Conservation (phyloP, 2,329 filamentous ascomycete species). For the Fusarium torreyae region DNA sequence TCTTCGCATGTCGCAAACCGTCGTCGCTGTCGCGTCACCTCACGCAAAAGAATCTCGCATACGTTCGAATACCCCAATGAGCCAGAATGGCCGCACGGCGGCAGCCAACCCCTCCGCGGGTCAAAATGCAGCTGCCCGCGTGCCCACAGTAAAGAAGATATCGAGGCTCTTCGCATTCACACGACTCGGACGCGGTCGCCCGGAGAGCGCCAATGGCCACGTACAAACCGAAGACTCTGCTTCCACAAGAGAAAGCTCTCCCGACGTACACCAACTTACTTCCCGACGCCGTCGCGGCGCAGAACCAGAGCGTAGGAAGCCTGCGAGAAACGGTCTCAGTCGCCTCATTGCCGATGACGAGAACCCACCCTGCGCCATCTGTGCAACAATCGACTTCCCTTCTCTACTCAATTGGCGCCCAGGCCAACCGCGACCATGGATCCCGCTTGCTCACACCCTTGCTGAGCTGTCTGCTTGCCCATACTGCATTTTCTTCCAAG, state of each 20-base stretch:
- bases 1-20: conserved; percentile 40
- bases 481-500: conserved; percentile 58
- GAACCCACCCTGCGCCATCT: conserved; percentile 52
- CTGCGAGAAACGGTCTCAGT: conserved; percentile 49
- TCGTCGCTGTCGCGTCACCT: conserved; percentile 36
- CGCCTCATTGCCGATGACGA: conserved; percentile 51
- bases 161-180: conserved; percentile 55
- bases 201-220: conserved; percentile 37
- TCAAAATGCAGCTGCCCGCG: conserved; percentile 37
- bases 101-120: conserved; percentile 42
- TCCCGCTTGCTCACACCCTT: conserved; percentile 54
- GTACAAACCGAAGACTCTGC: conserved; percentile 43
- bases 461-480: conserved; percentile 52
- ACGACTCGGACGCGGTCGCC: conserved; percentile 51
- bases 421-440: conserved; percentile 56
- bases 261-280: conserved; percentile 56
- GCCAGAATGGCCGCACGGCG: conserved; percentile 48
- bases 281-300: conserved; percentile 47
- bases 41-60: conserved; percentile 32
- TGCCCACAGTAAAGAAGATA: conserved; percentile 55
- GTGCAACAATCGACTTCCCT: conserved; percentile 56
- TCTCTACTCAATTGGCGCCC: conserved; percentile 55
- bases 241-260: conserved; percentile 46
- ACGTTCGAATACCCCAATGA: conserved; percentile 41
- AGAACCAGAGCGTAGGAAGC: conserved; percentile 42